phyloP scores from a whole-genome alignment of 139 green algal genomes.

The Nannochloris sp. region DNA sequence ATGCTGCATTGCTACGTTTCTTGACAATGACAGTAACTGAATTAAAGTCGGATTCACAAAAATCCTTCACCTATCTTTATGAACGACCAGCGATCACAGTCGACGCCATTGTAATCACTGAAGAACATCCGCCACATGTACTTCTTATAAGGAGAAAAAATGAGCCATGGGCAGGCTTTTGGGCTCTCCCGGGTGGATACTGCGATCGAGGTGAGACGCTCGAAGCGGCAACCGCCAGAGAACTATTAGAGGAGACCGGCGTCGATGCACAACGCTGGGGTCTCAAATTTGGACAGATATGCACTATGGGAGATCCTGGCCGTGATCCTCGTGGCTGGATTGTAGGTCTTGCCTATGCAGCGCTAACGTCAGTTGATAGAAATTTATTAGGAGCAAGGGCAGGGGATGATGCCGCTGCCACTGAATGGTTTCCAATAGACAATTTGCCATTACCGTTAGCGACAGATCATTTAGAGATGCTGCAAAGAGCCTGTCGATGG shows the following conservation, averaged over 20 bases:
- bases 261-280: not conserved
- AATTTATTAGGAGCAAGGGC: not conserved
- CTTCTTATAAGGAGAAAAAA: not conserved
- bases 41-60: no score
- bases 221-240: not conserved
- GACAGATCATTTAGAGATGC: not conserved
- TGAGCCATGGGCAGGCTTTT: not conserved
- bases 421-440: not conserved
- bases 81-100: not conserved
- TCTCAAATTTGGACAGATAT: constrained; percentile 38
- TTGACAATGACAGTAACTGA: no score
- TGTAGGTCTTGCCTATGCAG: constrained; percentile 65
- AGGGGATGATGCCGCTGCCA: not conserved
- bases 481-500: no score
- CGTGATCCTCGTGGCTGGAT: constrained; percentile 69
- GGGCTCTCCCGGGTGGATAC: not conserved
- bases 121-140: not conserved
- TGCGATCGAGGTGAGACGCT: not conserved
- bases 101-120: not conserved
- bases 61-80: not conserved
- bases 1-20: no score
- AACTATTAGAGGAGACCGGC: not conserved
- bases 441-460: not conserved
- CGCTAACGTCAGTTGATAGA: constrained; percentile 55
- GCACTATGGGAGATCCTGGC: constrained; percentile 64